Conservation (phyloP, 2,329 filamentous ascomycete species). For the Aspergillus aculeatinus region DNA sequence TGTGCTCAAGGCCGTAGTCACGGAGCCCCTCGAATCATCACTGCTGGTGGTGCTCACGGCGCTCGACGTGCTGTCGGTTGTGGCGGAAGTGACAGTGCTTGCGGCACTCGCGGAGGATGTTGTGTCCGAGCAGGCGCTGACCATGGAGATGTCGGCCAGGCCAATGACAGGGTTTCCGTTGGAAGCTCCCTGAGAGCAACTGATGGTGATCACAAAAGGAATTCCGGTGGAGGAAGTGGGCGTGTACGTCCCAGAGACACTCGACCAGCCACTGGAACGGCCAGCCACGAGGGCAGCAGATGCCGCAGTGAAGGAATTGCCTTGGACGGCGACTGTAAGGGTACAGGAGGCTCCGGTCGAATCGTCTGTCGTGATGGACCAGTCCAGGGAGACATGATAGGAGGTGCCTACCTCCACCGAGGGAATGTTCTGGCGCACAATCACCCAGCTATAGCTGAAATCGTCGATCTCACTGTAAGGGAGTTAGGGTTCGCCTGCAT, state of each 20-base stretch:
- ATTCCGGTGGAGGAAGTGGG: neutral
- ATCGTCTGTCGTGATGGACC: neutral
- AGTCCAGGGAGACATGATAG: neutral
- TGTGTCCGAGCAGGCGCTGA: neutral
- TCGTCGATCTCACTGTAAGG: neutral
- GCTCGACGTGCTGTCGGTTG: neutral
- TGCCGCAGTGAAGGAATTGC: neutral
- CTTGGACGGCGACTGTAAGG: neutral
- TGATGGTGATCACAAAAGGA: neutral
- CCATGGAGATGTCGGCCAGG: neutral
- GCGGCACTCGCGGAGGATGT: neutral
- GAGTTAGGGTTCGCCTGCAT: neutral
- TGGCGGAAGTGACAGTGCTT: neutral
- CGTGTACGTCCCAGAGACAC: neutral
- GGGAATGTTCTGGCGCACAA: neutral
- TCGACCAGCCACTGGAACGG: neutral
- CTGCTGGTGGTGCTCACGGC: neutral
- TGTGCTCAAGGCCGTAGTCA: neutral
- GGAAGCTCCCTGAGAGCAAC: neutral
- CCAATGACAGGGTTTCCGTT: neutral
- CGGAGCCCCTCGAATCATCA: neutral
- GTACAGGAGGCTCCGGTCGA: neutral
- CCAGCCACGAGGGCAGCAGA: neutral
- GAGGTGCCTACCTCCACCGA: neutral
- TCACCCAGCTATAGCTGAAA: neutral